These are phyloP conservation scores for Parsonsia alboflavescens DNA, from an alignment of 257 asterid genomes.

Conservation along the genomic window DNA sequence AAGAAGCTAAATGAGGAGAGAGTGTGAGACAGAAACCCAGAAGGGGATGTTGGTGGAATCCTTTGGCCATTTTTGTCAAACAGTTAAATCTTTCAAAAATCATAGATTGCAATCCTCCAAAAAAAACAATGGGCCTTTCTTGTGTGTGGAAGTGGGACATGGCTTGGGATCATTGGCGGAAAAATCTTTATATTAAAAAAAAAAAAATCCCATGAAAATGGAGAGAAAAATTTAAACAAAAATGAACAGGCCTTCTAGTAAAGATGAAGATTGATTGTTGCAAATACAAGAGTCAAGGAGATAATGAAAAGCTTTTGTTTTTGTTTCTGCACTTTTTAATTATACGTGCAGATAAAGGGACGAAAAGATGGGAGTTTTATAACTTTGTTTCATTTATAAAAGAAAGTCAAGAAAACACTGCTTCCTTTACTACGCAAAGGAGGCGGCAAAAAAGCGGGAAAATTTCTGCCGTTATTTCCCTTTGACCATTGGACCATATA, in stretches of 20 bases:
- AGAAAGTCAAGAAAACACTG: conserved; percentile 35
- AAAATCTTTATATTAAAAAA: background rate
- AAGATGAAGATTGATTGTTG: background rate
- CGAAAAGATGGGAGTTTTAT: conserved; percentile 32
- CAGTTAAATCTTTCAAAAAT: conserved; percentile 41
- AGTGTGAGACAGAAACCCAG: conserved; percentile 33
- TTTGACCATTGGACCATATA: conserved; percentile 18
- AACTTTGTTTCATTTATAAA: conserved; percentile 30
- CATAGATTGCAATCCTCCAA: conserved; percentile 53
- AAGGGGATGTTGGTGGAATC: conserved; percentile 29
- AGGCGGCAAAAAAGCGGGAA: conserved; percentile 33
- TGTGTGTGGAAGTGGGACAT: conserved; percentile 91
- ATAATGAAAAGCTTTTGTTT: conserved; percentile 13
- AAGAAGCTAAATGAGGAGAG: conserved; percentile 21
- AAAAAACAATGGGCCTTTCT: conserved; percentile 34
- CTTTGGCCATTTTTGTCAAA: conserved; percentile 52
- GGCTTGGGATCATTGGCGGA: background rate
- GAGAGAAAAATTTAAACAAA: background rate
- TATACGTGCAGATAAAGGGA: conserved; percentile 28
- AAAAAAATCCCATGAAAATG: no score
- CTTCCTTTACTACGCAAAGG: background rate
- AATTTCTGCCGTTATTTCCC: conserved; percentile 31
- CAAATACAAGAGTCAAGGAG: conserved; percentile 2
- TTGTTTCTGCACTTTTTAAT: conserved; percentile 14
- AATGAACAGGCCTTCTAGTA: background rate